Percentiles rank a stretch among this genome's conserved stretches.
These are phyloP conservation scores for Strigomonas culicis DNA, from an alignment of 208 protist genomes.

Conservation along the genomic window DNA sequence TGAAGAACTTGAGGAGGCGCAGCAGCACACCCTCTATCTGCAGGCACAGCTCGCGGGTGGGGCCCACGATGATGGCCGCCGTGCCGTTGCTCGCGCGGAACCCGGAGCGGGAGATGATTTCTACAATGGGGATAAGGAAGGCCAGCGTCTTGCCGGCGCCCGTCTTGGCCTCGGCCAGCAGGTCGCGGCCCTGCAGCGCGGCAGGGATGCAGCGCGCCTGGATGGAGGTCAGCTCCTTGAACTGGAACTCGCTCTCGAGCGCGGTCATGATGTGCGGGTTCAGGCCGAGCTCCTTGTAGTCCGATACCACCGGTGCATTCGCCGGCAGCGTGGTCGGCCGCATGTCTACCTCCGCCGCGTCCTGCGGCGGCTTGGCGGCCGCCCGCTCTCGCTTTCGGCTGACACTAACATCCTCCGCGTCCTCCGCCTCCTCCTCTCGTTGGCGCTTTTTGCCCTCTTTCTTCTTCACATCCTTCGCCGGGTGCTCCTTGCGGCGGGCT, in stretches of 20 bases:
- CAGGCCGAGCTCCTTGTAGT: constrained; percentile 84
- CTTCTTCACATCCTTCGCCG: background rate
- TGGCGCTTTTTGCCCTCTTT: constrained; percentile 1
- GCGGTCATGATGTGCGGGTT: constrained; percentile 81
- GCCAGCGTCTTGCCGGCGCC: constrained; percentile 97
- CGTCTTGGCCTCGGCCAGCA: constrained; percentile 94
- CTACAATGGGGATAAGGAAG: constrained; percentile 98
- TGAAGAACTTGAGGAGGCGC: constrained; percentile 92
- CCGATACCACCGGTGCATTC: constrained; percentile 46
- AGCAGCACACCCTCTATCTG: constrained; percentile 97
- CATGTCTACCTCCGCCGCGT: background rate
- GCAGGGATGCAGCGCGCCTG: constrained; percentile 91
- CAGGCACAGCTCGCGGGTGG: constrained; percentile 98
- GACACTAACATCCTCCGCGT: too few species aligned
- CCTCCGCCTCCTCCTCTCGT: background rate
- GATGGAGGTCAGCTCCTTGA: constrained; percentile 95
- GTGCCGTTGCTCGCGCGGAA: constrained; percentile 97
- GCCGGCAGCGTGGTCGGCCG: constrained; percentile 23
- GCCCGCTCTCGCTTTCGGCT: too few species aligned
- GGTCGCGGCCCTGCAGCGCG: constrained; percentile 80
- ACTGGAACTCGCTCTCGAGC: constrained; percentile 90
- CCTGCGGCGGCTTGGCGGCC: too few species aligned
- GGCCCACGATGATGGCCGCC: constrained; percentile 97
- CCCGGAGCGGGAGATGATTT: constrained; percentile 95
- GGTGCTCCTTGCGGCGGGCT: background rate